These are phyloP conservation scores for Geotrichum australiense DNA, from an alignment of 1,139 yeast species.

Conservation along the genomic window DNA sequence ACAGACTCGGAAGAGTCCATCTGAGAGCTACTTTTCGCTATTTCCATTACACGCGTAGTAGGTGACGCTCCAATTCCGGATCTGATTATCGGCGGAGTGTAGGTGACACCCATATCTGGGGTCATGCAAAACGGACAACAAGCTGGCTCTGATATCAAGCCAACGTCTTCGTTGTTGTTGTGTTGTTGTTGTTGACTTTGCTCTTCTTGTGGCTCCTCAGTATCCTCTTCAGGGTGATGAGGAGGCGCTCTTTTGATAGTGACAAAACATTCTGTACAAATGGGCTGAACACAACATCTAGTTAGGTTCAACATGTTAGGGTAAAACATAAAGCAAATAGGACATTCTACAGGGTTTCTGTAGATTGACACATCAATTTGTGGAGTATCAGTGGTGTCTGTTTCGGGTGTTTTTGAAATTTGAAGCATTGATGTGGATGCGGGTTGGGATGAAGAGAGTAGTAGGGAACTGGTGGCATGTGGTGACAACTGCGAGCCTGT, in stretches of 20 bases:
- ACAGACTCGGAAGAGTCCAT: conserved; percentile 2
- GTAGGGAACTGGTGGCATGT: background rate
- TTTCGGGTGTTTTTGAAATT: conserved; percentile 5
- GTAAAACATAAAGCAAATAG: conserved; percentile 84
- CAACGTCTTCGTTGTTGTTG: conserved; percentile 41
- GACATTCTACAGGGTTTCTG: conserved; percentile 70
- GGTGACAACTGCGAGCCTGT: background rate
- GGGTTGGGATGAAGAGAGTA: conserved; percentile 4
- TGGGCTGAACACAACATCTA: conserved; percentile 87
- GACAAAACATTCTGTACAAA: conserved; percentile 94
- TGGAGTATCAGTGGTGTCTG: conserved; percentile 8
- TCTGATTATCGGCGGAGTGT: conserved; percentile 49
- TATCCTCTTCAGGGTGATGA: conserved; percentile 74
- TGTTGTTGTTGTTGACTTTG: conserved; percentile 1
- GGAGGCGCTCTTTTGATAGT: conserved; percentile 90
- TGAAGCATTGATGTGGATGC: no score
- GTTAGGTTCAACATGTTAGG: conserved; percentile 74
- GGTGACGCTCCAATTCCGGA: conserved; percentile 27
- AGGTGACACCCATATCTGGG: conserved; percentile 78
- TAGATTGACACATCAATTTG: conserved; percentile 45
- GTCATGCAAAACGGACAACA: conserved; percentile 92
- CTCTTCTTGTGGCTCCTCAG: conserved; percentile 13
- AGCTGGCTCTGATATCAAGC: conserved; percentile 78
- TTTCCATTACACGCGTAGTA: conserved; percentile 1
- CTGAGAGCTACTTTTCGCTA: background rate